Conservation (phyloP, 2,329 filamentous ascomycete genomes). For the Aspergillus quadrilineatus region DNA sequence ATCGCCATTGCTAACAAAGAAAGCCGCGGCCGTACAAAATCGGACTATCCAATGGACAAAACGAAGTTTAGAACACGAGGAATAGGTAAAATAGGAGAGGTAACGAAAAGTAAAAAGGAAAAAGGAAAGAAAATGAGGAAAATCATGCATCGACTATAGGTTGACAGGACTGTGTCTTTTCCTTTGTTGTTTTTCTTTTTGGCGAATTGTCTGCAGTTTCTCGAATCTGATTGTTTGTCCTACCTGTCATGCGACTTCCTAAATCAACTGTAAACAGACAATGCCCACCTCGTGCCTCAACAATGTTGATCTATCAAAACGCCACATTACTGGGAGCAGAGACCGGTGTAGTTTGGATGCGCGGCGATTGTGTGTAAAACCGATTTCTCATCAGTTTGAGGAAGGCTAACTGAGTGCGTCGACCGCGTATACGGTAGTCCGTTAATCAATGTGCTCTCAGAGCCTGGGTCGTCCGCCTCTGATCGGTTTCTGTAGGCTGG, state of each 20-base stretch:
- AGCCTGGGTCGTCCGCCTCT: constrained; percentile 21
- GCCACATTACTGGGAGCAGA: constrained; percentile 24
- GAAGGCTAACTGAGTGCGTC: constrained; percentile 14
- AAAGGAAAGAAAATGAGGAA: not conserved
- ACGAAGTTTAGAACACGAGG: not conserved
- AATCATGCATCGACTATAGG: not conserved
- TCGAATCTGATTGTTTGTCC: not conserved
- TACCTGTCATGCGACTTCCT: not conserved
- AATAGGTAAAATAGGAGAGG: not conserved
- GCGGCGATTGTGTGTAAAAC: constrained; percentile 22
- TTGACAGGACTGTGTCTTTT: not conserved
- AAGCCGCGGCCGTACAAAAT: constrained; percentile 3
- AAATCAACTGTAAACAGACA: not conserved
- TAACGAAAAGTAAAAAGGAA: constrained; percentile 2
- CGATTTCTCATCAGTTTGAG: constrained; percentile 18
- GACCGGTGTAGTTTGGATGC: constrained; percentile 25
- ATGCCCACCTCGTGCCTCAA: not conserved
- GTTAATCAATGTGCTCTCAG: constrained; percentile 38
- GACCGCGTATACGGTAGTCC: constrained; percentile 43
- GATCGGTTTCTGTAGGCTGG: constrained; percentile 33
- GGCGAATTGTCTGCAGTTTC: not conserved
- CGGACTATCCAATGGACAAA: not conserved
- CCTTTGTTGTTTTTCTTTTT: not conserved
- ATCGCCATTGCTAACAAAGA: not conserved
- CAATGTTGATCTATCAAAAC: constrained; percentile 3